Percentiles rank a stretch among this genome's conserved stretches.
These are phyloP conservation scores for Psilocybe mexicana DNA, from an alignment of 1,284 basidiomycete genomes.

Conservation along the genomic window DNA sequence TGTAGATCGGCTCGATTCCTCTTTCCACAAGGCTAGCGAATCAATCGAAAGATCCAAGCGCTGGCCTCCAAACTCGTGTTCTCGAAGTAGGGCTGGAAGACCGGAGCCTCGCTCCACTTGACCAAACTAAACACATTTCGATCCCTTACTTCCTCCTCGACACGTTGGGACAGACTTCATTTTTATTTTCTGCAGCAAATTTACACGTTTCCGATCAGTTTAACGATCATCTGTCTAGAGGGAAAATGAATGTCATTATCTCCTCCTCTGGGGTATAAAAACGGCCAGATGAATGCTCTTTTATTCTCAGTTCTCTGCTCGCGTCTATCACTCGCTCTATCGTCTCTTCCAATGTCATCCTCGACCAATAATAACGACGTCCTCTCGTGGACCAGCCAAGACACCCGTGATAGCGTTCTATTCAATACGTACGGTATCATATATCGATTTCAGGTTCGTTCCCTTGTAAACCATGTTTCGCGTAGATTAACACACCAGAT, in stretches of 20 bases:
- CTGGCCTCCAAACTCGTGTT: constrained; percentile 56
- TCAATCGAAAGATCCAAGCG: constrained; percentile 32
- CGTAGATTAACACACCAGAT: constrained; percentile 10
- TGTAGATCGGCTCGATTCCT: constrained; percentile 24
- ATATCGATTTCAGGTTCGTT: constrained; percentile 74
- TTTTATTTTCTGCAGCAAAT: constrained; percentile 59
- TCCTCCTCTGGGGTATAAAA: constrained; percentile 33
- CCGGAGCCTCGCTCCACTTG: constrained; percentile 70
- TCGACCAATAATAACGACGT: constrained; percentile 71
- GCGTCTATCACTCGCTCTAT: constrained; percentile 27
- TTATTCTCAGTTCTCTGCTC: constrained; percentile 29
- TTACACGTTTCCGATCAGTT: constrained; percentile 74
- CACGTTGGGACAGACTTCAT: constrained; percentile 71
- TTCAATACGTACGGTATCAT: constrained; percentile 79
- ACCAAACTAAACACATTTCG: constrained; percentile 51
- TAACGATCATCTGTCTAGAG: constrained; percentile 51
- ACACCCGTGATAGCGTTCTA: constrained; percentile 77
- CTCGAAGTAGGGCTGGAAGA: constrained; percentile 49
- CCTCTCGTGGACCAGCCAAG: constrained; percentile 82
- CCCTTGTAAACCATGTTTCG: constrained; percentile 7
- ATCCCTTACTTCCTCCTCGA: constrained; percentile 61
- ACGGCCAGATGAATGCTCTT: constrained; percentile 21
- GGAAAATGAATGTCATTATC: constrained; percentile 31
- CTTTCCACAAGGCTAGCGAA: constrained; percentile 14
- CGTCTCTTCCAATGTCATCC: constrained; percentile 22